phyloP scores from a whole-genome alignment of 2,329 filamentous ascomycete genomes.

The Bipolaris cookei region DNA sequence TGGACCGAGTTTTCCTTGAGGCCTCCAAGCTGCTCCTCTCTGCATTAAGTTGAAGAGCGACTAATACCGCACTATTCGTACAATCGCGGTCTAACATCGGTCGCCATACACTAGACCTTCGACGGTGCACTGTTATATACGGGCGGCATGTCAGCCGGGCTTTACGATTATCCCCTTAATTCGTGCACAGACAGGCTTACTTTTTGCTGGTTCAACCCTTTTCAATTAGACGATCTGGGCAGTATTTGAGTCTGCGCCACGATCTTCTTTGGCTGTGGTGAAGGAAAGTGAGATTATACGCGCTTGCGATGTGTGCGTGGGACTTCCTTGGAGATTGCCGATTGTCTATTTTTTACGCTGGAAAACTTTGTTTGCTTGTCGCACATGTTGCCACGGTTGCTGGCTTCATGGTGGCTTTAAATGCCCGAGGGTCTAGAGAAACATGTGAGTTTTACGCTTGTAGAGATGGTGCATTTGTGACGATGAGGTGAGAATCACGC shows the following conservation, averaged over 20 bases:
- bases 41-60: conserved; percentile 10
- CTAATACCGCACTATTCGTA: conserved; percentile 9
- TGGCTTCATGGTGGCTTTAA: conserved; percentile 22
- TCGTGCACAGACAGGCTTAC: conserved; percentile 1
- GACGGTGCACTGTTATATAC: conserved; percentile 3
- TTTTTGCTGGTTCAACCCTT: neutral
- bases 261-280: neutral
- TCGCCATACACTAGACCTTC: conserved; percentile 8
- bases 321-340: neutral
- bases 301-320: neutral
- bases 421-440: conserved; percentile 2
- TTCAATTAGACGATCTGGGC: neutral
- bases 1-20: neutral
- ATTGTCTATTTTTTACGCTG: conserved; percentile 16
- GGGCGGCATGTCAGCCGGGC: conserved; percentile 1
- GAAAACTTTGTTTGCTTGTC: conserved; percentile 20
- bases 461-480: conserved; percentile 8
- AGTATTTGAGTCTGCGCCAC: neutral
- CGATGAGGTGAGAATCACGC: conserved; percentile 18
- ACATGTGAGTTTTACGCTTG: conserved; percentile 6
- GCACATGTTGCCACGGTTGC: conserved; percentile 17
- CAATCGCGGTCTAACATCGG: neutral
- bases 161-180: neutral
- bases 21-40: neutral
- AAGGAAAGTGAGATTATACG: neutral